Percentiles rank a stretch among this genome's conserved stretches.
Conservation (phyloP, 2,329 filamentous ascomycete genomes). For the Colletotrichum sp. region DNA sequence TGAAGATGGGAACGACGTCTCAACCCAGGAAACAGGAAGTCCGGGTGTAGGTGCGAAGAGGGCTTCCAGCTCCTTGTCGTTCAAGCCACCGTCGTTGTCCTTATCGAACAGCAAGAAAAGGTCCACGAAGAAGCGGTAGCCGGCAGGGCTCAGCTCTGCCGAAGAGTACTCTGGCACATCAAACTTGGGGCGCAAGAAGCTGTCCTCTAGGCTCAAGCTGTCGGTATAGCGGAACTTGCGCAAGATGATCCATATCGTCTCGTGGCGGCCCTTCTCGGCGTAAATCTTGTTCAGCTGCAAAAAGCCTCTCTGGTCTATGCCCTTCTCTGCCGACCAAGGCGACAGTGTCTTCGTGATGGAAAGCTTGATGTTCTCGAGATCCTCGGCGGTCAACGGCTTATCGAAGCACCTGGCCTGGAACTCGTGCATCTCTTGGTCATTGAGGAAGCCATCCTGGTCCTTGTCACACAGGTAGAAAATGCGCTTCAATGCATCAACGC, state of each 20-base stretch:
- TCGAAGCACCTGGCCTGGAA: slow-evolving; percentile 95
- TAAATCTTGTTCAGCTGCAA: slow-evolving; percentile 93
- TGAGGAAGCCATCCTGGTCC: slow-evolving; percentile 92
- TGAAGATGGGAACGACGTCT: slow-evolving; percentile 88
- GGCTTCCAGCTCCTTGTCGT: slow-evolving; percentile 81
- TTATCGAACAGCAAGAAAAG: slow-evolving; percentile 95
- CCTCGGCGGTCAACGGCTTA: slow-evolving; percentile 79
- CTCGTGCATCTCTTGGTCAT: slow-evolving; percentile 86
- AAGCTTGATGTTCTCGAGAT: slow-evolving; percentile 89
- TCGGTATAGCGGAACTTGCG: slow-evolving; percentile 96
- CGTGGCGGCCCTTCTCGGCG: slow-evolving; percentile 94
- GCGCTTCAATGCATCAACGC: slow-evolving; percentile 82
- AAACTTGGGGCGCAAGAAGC: slow-evolving; percentile 89
- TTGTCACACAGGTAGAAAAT: slow-evolving; percentile 97
- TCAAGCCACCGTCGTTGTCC: slow-evolving; percentile 95
- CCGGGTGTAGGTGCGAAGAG: slow-evolving; percentile 94
- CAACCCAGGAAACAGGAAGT: slow-evolving; percentile 83
- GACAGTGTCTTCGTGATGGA: slow-evolving; percentile 77
- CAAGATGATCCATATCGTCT: slow-evolving; percentile 97
- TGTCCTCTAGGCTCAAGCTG: slow-evolving; percentile 89
- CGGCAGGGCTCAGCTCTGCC: slow-evolving; percentile 89
- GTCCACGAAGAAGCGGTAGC: slow-evolving; percentile 97
- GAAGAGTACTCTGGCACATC: slow-evolving; percentile 93
- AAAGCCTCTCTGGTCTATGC: slow-evolving; percentile 85
- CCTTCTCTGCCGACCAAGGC: slow-evolving; percentile 66